These are phyloP conservation scores for Allium sativum DNA, from an alignment of 106 monocot species.

Conservation along the genomic window DNA sequence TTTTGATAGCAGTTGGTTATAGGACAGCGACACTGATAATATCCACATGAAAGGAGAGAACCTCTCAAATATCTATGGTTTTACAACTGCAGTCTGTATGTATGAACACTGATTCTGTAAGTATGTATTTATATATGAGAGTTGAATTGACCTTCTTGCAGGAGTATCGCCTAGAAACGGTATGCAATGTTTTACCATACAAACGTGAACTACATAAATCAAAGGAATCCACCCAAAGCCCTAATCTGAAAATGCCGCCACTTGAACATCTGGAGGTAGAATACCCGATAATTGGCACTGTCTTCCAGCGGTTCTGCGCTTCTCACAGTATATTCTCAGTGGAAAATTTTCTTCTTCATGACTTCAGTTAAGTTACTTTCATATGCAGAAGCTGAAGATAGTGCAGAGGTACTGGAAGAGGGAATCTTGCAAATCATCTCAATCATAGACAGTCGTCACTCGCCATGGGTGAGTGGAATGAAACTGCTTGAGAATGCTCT, in stretches of 20 bases:
- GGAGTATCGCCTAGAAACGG: no score
- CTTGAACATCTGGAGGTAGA: constrained; percentile 21
- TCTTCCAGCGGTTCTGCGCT: constrained; percentile 32
- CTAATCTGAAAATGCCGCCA: constrained; percentile 18
- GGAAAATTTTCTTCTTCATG: constrained; percentile 12
- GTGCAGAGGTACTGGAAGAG: constrained; percentile 13
- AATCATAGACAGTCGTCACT: constrained; percentile 20
- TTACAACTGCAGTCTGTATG: no score
- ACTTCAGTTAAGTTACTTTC: constrained; percentile 4
- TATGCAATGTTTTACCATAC: no score
- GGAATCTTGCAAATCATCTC: constrained; percentile 17
- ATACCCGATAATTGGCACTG: constrained; percentile 19
- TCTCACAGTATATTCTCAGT: constrained; percentile 29
- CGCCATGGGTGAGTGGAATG: constrained; percentile 49
- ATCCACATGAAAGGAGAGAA: no score
- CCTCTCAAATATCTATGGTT: no score
- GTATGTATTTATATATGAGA: no score
- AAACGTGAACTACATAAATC: no score
- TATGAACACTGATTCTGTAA: no score
- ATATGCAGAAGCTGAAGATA: constrained; percentile 3
- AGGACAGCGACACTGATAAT: no score
- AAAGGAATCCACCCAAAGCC: not conserved
- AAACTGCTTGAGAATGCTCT: constrained; percentile 49
- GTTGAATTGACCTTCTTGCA: no score
- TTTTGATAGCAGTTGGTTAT: no score